Conservation (phyloP, 495 filamentous ascomycete genomes). For the Platismatia glauca region DNA sequence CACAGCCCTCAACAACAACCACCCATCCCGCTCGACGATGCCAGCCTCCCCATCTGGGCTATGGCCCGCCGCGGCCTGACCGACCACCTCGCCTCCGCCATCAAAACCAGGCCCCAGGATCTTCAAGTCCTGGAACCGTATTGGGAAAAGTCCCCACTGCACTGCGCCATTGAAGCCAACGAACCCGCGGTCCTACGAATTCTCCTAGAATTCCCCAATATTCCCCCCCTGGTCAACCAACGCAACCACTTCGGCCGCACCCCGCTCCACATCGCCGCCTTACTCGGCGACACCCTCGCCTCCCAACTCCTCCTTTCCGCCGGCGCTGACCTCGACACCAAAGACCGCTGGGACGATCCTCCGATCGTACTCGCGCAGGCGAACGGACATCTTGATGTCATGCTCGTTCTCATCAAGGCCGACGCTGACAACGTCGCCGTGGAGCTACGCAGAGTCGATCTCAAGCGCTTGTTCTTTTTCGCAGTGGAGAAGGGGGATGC, state of each 20-base stretch:
- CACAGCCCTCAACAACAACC: neutral
- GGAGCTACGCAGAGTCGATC: neutral
- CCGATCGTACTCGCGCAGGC: slow-evolving; percentile 6
- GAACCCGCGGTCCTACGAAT: neutral
- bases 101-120: slow-evolving; percentile 3
- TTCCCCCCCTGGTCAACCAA: slow-evolving; percentile 4
- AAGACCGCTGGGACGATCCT: slow-evolving; percentile 6
- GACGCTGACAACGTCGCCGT: neutral
- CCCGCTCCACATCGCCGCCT: slow-evolving; percentile 11
- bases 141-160: neutral
- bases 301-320: slow-evolving; percentile 9
- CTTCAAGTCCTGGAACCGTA: neutral
- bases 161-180: slow-evolving; percentile 3
- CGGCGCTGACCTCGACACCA: slow-evolving; percentile 5
- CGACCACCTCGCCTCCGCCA: slow-evolving; percentile 2
- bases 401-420: slow-evolving; percentile 4
- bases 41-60: slow-evolving; percentile 1
- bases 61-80: slow-evolving; percentile 7
- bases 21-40: neutral
- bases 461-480: neutral
- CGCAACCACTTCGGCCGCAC: slow-evolving; percentile 14
- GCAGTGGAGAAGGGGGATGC: slow-evolving; percentile 2
- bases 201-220: neutral
- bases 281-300: slow-evolving; percentile 9
- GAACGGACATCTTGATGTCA: slow-evolving; percentile 4